A percentile compares a stretch with the other conserved stretches of the same genome.
These are phyloP conservation scores for Saccharomycopsis sp. DNA, from an alignment of 805 yeast genomes.

Conservation along the genomic window DNA sequence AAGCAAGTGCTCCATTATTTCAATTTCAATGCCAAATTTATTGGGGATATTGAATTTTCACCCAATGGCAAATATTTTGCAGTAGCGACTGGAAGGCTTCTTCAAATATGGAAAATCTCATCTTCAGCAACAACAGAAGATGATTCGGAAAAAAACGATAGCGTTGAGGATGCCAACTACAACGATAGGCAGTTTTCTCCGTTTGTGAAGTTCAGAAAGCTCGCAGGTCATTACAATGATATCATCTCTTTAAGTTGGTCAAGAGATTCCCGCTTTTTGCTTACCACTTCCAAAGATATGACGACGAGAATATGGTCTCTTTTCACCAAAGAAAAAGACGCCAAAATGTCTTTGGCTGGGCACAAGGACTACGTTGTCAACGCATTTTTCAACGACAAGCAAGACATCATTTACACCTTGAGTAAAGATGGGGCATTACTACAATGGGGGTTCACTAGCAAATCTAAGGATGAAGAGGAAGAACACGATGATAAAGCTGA, in stretches of 20 bases:
- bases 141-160: not conserved
- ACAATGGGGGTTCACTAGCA: constrained; percentile 77
- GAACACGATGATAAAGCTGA: constrained; percentile 35
- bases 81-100: constrained; percentile 66
- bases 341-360: constrained; percentile 82
- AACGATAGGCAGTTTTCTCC: constrained; percentile 95
- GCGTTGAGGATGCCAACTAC: constrained; percentile 34
- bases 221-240: constrained; percentile 88
- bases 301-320: constrained; percentile 81
- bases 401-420: constrained; percentile 83
- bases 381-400: constrained; percentile 82
- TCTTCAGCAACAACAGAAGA: constrained; percentile 20
- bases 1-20: constrained; percentile 87
- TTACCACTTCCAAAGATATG: constrained; percentile 83
- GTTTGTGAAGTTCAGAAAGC: constrained; percentile 79
- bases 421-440: constrained; percentile 93
- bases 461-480: constrained; percentile 38
- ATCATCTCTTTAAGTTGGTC: constrained; percentile 81
- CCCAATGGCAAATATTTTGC: constrained; percentile 88
- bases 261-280: constrained; percentile 75
- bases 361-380: constrained; percentile 82
- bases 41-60: constrained; percentile 68
- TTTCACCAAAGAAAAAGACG: constrained; percentile 53
- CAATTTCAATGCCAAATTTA: constrained; percentile 70
- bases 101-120: constrained; percentile 94